These are phyloP conservation scores for Luffa aegyptiaca DNA, from an alignment of 306 rosid species.

Conservation along the genomic window DNA sequence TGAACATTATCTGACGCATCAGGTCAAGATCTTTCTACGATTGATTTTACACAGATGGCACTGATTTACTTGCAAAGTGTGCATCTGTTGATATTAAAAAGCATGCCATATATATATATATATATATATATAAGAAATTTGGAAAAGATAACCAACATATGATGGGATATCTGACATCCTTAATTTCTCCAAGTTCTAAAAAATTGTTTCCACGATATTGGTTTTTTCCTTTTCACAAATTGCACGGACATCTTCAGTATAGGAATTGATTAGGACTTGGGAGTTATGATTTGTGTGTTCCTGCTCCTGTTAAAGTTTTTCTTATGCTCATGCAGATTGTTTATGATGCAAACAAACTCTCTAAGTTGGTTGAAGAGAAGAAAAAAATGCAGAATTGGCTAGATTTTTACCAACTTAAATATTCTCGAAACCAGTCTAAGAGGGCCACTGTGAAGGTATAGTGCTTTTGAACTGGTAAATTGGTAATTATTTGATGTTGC, in stretches of 20 bases:
- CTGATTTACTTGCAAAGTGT: neutral
- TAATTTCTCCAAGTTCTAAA: neutral
- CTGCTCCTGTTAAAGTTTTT: neutral
- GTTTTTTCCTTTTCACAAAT: neutral
- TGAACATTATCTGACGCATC: conserved; percentile 73
- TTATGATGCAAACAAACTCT: conserved; percentile 73
- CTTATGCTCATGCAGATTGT: conserved; percentile 50
- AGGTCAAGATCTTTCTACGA: conserved; percentile 38
- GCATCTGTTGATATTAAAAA: neutral
- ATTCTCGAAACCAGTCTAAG: conserved; percentile 55
- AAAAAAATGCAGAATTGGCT: conserved; percentile 80
- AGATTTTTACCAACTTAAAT: conserved; percentile 68
- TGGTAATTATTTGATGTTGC: neutral
- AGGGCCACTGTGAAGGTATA: conserved; percentile 65
- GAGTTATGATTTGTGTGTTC: neutral
- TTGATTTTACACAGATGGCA: neutral
- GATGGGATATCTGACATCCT: neutral
- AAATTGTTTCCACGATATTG: neutral
- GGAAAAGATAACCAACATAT: neutral
- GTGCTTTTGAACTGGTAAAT: conserved; percentile 10
- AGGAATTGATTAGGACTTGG: neutral
- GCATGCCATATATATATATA: neutral
- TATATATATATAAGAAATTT: neutral
- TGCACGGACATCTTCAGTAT: neutral
- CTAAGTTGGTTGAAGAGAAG: conserved; percentile 63